Conservation (phyloP, 1,284 basidiomycete genomes). For the Pascua sp. region DNA sequence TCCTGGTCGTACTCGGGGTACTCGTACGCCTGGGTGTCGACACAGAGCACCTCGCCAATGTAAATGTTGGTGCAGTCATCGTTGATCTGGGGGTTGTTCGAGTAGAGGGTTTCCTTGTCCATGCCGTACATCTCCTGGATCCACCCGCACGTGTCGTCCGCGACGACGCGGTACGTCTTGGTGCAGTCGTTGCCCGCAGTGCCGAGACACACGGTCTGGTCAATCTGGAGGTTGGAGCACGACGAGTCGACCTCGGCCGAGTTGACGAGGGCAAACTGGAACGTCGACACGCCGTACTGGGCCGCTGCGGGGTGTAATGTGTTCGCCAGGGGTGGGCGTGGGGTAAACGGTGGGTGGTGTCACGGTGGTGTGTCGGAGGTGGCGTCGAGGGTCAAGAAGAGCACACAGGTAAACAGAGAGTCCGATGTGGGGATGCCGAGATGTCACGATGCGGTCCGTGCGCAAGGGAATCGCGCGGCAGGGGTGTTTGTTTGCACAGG, state of each 20-base stretch:
- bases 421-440: too few relatives aligned
- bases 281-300: conserved; percentile 48
- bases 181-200: conserved; percentile 44
- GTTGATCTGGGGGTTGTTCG: conserved; percentile 51
- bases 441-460: neutral
- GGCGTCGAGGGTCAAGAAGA: too few relatives aligned
- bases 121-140: conserved; percentile 42
- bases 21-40: conserved; percentile 38
- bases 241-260: conserved; percentile 42
- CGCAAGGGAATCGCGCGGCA: neutral
- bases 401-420: too few relatives aligned
- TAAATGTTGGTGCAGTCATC: conserved; percentile 49
- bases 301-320: conserved; percentile 29
- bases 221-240: conserved; percentile 48
- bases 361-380: neutral
- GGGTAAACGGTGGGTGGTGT: neutral
- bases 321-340: neutral
- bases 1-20: conserved; percentile 44
- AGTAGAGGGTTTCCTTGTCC: conserved; percentile 38
- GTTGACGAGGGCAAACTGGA: conserved; percentile 51
- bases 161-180: conserved; percentile 46
- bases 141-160: conserved; percentile 47
- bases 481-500: neutral
- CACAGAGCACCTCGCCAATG: conserved; percentile 51
- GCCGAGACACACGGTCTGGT: conserved; percentile 47